These are phyloP conservation scores for Elongisporangium anandrum DNA, from an alignment of 352 stramenopile species.

Conservation along the genomic window DNA sequence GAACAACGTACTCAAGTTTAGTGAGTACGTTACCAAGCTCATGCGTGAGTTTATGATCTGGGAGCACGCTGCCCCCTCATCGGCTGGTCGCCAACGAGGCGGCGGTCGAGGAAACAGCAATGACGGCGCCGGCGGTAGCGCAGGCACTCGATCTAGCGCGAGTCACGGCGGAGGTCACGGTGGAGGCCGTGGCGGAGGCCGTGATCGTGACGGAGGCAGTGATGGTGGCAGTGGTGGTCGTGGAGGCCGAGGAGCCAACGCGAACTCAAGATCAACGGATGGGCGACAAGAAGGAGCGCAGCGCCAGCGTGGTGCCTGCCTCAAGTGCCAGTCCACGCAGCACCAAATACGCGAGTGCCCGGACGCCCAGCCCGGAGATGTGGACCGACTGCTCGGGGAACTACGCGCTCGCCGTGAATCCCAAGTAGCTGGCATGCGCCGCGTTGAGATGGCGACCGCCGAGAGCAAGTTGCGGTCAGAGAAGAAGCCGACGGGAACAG, in stretches of 20 bases:
- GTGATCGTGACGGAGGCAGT: too few relatives aligned
- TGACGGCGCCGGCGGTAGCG: neutral
- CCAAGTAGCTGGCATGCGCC: neutral
- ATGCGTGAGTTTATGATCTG: slow-evolving; percentile 6
- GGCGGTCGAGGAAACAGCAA: neutral
- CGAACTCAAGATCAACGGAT: too few relatives aligned
- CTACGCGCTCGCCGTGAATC: neutral
- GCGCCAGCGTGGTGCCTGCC: neutral
- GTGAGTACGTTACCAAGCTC: neutral
- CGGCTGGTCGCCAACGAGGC: neutral
- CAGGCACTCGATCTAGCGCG: too few relatives aligned
- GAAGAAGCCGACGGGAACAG: neutral
- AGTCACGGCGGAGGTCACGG: too few relatives aligned
- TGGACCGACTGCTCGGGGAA: neutral
- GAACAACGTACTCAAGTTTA: neutral
- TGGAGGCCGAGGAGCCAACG: neutral
- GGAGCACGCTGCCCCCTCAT: neutral
- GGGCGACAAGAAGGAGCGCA: neutral
- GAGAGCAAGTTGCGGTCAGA: too few relatives aligned
- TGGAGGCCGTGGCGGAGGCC: too few relatives aligned
- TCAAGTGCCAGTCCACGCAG: neutral
- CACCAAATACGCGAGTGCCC: slow-evolving; percentile 2
- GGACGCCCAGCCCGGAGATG: neutral
- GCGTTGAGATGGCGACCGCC: too few relatives aligned
- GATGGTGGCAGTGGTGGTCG: too few relatives aligned